Conservation (phyloP, 495 filamentous ascomycete genomes). For the Xylaria scruposa region DNA sequence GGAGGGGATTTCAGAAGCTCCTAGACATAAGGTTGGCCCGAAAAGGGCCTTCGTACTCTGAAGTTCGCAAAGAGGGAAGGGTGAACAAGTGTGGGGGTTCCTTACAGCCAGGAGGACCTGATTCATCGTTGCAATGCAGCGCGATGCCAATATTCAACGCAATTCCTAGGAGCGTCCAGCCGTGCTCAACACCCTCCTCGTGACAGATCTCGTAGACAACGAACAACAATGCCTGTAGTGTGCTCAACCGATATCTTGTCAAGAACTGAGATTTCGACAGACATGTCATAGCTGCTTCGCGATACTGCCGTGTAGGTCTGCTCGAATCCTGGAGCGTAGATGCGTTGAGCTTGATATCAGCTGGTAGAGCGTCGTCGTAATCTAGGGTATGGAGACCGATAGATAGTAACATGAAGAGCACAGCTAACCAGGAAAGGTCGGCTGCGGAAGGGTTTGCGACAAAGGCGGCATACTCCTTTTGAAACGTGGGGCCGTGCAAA, state of each 20-base stretch:
- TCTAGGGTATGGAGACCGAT: conserved; percentile 54
- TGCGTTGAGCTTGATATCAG: conserved; percentile 51
- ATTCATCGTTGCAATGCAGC: conserved; percentile 57
- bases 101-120: conserved; percentile 44
- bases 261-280: conserved; percentile 53
- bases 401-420: conserved; percentile 53
- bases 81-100: background rate
- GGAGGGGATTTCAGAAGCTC: background rate
- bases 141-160: conserved; percentile 56
- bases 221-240: conserved; percentile 55
- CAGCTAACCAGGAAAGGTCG: conserved; percentile 50
- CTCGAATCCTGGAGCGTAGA: conserved; percentile 52
- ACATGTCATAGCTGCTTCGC: conserved; percentile 53
- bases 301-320: conserved; percentile 50
- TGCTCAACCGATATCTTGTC: conserved; percentile 54
- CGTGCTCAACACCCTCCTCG: conserved; percentile 51
- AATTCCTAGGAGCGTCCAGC: conserved; percentile 46
- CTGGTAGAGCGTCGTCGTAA: conserved; percentile 51
- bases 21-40: background rate
- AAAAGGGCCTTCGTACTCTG: background rate
- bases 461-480: conserved; percentile 55
- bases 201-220: conserved; percentile 53
- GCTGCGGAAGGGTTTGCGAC: conserved; percentile 51
- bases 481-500: conserved; percentile 57
- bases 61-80: background rate